Evolutionary conservation across 2,329 filamentous ascomycete genomes (phyloP), one percentile per base, ranked within the genome.

Genomic region (Boeremia exigua): DNA sequence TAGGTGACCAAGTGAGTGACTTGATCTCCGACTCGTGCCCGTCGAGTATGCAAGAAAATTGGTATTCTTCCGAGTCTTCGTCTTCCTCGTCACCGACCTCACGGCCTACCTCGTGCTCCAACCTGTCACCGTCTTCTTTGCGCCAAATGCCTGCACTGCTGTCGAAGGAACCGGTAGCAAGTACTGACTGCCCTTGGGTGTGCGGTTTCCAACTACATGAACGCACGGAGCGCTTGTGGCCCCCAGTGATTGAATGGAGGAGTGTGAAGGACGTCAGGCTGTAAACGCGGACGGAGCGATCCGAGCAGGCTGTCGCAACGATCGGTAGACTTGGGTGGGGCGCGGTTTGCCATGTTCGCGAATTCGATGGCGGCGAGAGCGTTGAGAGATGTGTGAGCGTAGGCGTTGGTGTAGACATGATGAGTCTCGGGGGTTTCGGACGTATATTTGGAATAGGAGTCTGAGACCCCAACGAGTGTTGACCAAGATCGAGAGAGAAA

Each of bases 1-100:
- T 86, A 0, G 90, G 87, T 15, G 84, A 87, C 79, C 92, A 96
- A 2, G 85, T 82, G 60, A 94, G 86, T 28, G 84, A 81, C 80
- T 97, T 89, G 80, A 99, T 90, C 77, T 99, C 95, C 23, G 90
- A 92, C 70, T 98, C 95, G 74, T 98, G 95, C 0, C 95, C 95
- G 69, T 98, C 95, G 0, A 99, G 83, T 1, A 98, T 89, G 7
- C 97, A 88, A 0, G 90, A 90, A 69, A 97, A 96, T 47, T 92
- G 88, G 91, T 95, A 99, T 59, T 96, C 93, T 48, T 93, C 89
- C 0, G 89, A 85, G 3, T 86, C 87, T 4, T 86, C 84, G 11
- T 82, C 80, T 2, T 80, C 80, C 11, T 78, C 77, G 14, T 77
- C 77, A 3, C 74, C 77, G 6, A 76, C 74, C 7, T 69, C 71